Evolutionary conservation across 257 asterid species (phyloP).

Genomic region (Eustoma russellianum): DNA sequence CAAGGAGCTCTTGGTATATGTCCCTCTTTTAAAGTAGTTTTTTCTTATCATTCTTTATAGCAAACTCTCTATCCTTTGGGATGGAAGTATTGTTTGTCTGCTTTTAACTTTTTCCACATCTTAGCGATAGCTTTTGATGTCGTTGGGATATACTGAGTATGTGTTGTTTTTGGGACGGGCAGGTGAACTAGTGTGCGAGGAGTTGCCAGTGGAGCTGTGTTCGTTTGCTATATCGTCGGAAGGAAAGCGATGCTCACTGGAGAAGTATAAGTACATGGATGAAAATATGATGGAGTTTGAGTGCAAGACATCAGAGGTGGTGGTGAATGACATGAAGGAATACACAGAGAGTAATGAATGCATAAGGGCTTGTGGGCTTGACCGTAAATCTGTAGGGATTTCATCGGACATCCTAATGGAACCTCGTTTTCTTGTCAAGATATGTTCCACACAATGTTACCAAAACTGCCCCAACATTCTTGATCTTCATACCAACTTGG

Average conservation of each 20-base stretch:
- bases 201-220: slow-evolving; percentile 15
- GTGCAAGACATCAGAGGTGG: slow-evolving; percentile 23
- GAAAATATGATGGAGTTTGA: slow-evolving; percentile 3
- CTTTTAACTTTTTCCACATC: background rate
- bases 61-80: background rate
- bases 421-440: slow-evolving; percentile 7
- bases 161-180: background rate
- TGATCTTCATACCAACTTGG: slow-evolving; percentile 29
- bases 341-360: slow-evolving; percentile 21
- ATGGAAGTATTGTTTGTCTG: too few species aligned
- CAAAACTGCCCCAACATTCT: slow-evolving; percentile 27
- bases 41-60: background rate
- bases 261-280: slow-evolving; percentile 13
- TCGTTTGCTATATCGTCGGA: slow-evolving; percentile 23
- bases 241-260: slow-evolving; percentile 27
- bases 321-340: slow-evolving; percentile 3
- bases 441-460: slow-evolving; percentile 23
- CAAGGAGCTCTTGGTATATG: slow-evolving; percentile 18
- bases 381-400: slow-evolving; percentile 21
- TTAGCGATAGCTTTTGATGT: too few species aligned
- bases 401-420: slow-evolving; percentile 23
- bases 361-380: slow-evolving; percentile 19
- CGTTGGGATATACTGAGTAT: too few species aligned
- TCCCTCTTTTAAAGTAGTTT: background rate
- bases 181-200: slow-evolving; percentile 28